Percentiles rank a stretch among this genome's conserved stretches.
Evolutionary conservation across 164 flowering plant genomes (phyloP).

Genomic region (Tetracentron sinense): DNA sequence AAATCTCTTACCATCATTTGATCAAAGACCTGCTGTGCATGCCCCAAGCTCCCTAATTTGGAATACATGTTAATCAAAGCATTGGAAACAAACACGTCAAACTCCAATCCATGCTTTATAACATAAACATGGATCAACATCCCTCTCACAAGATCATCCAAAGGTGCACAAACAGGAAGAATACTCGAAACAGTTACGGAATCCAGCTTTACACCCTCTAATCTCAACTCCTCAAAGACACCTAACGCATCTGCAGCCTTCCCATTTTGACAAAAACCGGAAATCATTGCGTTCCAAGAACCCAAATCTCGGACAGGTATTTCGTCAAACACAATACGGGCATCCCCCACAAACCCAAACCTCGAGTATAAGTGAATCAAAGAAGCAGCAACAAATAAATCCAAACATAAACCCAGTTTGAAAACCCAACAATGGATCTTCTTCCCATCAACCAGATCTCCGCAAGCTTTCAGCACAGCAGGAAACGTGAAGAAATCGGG

Average conservation of each 20-base stretch:
- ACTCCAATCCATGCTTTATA: constrained; percentile 41
- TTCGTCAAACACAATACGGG: constrained; percentile 35
- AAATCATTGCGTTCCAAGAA: constrained; percentile 55
- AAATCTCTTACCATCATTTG: constrained; percentile 37
- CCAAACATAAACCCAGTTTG: constrained; percentile 46
- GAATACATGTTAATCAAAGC: constrained; percentile 51
- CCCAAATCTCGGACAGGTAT: constrained; percentile 45
- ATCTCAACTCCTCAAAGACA: constrained; percentile 33
- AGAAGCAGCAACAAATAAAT: constrained; percentile 51
- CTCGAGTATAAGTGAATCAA: constrained; percentile 53
- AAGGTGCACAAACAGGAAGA: constrained; percentile 42
- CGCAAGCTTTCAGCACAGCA: constrained; percentile 47
- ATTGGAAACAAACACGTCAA: constrained; percentile 40
- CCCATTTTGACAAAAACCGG: constrained; percentile 45
- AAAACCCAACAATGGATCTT: constrained; percentile 40
- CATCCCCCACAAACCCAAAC: constrained; percentile 30
- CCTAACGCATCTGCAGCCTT: constrained; percentile 28
- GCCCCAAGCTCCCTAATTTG: constrained; percentile 32
- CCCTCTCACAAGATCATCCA: constrained; percentile 24
- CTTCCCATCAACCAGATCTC: constrained; percentile 30
- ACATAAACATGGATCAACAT: constrained; percentile 34
- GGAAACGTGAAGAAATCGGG: constrained; percentile 58
- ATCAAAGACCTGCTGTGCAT: constrained; percentile 34
- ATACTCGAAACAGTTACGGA: constrained; percentile 36
- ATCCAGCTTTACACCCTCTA: constrained; percentile 35